Percentiles rank a stretch among this genome's conserved stretches.
Conservation (phyloP, 305 asterid species). For the Galium porrigens region DNA sequence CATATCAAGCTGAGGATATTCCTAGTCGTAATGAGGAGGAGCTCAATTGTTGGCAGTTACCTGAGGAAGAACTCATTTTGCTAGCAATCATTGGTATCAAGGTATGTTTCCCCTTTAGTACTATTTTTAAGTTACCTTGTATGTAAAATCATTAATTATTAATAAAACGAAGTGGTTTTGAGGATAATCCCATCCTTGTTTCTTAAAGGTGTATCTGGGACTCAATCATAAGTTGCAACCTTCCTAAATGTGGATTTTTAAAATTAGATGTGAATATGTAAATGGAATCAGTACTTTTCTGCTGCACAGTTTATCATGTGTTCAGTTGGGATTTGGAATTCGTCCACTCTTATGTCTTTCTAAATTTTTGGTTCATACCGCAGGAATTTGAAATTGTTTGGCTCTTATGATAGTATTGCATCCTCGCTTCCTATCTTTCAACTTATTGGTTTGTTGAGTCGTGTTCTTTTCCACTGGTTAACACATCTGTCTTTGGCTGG, state of each 20-base stretch:
- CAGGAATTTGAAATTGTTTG: neutral
- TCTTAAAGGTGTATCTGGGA: neutral
- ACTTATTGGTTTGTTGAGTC: neutral
- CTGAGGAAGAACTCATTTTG: constrained; percentile 63
- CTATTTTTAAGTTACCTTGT: neutral
- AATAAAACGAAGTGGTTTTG: neutral
- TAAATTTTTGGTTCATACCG: neutral
- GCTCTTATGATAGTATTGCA: neutral
- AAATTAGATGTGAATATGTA: too few species aligned
- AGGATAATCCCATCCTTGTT: neutral
- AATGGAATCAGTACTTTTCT: neutral
- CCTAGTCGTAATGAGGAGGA: constrained; percentile 61
- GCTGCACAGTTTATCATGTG: neutral
- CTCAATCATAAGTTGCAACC: neutral
- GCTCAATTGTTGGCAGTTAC: constrained; percentile 59
- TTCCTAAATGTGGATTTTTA: neutral
- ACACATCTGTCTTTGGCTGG: neutral
- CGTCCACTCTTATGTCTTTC: too few species aligned
- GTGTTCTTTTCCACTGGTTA: neutral
- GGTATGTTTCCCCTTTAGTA: constrained; percentile 27
- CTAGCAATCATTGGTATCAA: constrained; percentile 87
- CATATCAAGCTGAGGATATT: constrained; percentile 32
- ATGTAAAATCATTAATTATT: neutral
- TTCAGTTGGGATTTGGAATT: neutral
- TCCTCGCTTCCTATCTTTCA: neutral